Evolutionary conservation across 257 asterid species (phyloP), one percentile per base, ranked within the genome.

Genomic region (Capsicum baccatum): DNA sequence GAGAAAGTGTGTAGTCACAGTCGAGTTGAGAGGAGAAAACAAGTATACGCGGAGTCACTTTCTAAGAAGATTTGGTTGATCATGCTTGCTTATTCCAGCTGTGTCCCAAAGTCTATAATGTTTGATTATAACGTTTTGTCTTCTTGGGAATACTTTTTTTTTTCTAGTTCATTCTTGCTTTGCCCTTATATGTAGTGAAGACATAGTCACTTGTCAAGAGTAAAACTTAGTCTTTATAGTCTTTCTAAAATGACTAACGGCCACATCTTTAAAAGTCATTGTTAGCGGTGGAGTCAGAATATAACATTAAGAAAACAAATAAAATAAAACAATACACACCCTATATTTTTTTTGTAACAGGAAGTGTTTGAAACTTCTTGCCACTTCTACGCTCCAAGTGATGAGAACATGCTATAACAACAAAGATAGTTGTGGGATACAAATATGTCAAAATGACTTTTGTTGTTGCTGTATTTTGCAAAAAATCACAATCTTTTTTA

Each of bases 71-170:
- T 67, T 13, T 67, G 19, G 48, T 67, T 66, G 73, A 66, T 66
- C 47, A 66, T 66, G 47, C 73, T 66, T 67, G 42, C 71, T 66
- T 66, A 66, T 33, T 66, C 47, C 47, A 66, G 33, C 10, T 66
- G 17, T 66, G 9, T 12, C 71, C 47, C 47, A 11, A 19, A 11
- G 47, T 66, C n/a, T 66, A 66, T 66, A 66, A 66, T 33, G n/a
- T 13, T 56, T 56, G 19, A 15, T 56, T 56, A 56, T 4, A 56
- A 56, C 62, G 6, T 56, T 5, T 66, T 64, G 44, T 64, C 42
- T 14, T 64, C 47, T 11, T 64, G 71, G n/a, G n/a, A 64, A 6
- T 10, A 64, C 62, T 56, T 56, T 14, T 56, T 33, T 0, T 66
- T 33, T 60, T n/a, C 14, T 19, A n/a, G 35, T 60, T 60, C 52